Evolutionary conservation across 75 land plant species (phyloP).

Genomic region (Isoetes taiwanensis): DNA sequence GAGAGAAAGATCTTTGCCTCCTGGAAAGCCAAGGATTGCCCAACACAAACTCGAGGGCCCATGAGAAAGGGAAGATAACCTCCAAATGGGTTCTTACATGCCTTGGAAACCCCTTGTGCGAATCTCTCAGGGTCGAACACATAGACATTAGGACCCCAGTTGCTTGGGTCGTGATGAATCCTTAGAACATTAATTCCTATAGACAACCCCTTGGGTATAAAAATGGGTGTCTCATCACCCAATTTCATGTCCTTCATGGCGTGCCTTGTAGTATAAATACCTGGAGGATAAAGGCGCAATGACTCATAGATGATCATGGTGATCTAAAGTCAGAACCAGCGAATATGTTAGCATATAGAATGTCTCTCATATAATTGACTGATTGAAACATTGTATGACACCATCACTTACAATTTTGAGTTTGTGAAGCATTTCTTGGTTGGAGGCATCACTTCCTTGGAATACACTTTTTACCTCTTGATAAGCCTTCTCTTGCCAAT

Average conservation of each 20-base stretch:
- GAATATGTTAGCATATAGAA: neutral
- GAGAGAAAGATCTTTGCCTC: neutral
- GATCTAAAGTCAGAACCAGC: neutral
- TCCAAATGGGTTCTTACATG: neutral
- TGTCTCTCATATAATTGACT: too few relatives aligned
- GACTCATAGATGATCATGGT: neutral
- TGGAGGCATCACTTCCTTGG: neutral
- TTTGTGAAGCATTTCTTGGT: slow-evolving; percentile 1
- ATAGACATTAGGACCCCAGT: neutral
- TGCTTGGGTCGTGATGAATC: neutral
- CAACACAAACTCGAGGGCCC: slow-evolving; percentile 2
- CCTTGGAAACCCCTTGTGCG: neutral
- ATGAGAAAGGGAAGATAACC: slow-evolving; percentile 1
- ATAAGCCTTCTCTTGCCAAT: neutral
- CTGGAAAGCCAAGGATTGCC: too few relatives aligned
- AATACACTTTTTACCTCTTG: neutral
- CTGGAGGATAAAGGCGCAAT: slow-evolving; percentile 2
- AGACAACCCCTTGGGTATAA: neutral
- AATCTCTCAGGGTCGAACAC: neutral
- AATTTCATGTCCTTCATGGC: neutral
- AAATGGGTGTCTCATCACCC: neutral
- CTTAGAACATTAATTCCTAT: neutral
- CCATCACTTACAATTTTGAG: slow-evolving; percentile 2
- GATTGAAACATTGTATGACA: too few relatives aligned
- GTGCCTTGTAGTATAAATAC: neutral